Evolutionary conservation across 352 stramenopile species (phyloP).

Genomic region (Phytophthora foliorum): DNA sequence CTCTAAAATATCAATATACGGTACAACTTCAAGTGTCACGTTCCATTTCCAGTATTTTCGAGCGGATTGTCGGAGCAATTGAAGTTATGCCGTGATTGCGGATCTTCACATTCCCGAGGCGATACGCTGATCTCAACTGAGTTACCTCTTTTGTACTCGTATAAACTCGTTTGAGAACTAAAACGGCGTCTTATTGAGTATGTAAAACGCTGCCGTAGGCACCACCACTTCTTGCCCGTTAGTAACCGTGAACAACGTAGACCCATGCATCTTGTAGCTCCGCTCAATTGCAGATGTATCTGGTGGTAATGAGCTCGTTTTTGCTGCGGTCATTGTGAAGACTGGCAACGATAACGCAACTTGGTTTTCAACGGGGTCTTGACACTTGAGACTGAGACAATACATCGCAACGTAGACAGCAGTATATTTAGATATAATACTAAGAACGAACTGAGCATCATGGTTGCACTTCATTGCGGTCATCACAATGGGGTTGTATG

Average conservation of each 20-base stretch:
- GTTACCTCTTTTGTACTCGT: background rate
- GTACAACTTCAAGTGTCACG: background rate
- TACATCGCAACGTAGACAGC: slow-evolving; percentile 34
- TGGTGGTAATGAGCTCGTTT: slow-evolving; percentile 6
- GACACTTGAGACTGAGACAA: slow-evolving; percentile 26
- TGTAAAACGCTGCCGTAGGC: slow-evolving; percentile 18
- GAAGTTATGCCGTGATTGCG: background rate
- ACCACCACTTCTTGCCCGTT: slow-evolving; percentile 22
- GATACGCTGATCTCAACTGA: background rate
- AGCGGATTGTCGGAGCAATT: background rate
- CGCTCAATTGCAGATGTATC: slow-evolving; percentile 3
- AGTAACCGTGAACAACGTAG: slow-evolving; percentile 23
- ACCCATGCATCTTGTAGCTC: slow-evolving; percentile 11
- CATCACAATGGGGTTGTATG: slow-evolving; percentile 32
- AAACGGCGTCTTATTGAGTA: slow-evolving; percentile 15
- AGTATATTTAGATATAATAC: slow-evolving; percentile 11
- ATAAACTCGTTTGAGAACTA: slow-evolving; percentile 27
- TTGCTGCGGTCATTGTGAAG: slow-evolving; percentile 16
- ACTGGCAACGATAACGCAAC: slow-evolving; percentile 7
- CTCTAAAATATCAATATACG: slow-evolving; percentile 24
- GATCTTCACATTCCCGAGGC: background rate
- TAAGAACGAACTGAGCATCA: slow-evolving; percentile 25
- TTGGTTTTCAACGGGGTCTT: slow-evolving; percentile 33
- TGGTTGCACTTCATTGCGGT: slow-evolving; percentile 40
- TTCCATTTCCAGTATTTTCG: slow-evolving; percentile 22